Evolutionary conservation across 192 early-diverging fungal species (phyloP), one percentile per base, ranked within the genome.

Genomic region (Geranomyces michiganensis): DNA sequence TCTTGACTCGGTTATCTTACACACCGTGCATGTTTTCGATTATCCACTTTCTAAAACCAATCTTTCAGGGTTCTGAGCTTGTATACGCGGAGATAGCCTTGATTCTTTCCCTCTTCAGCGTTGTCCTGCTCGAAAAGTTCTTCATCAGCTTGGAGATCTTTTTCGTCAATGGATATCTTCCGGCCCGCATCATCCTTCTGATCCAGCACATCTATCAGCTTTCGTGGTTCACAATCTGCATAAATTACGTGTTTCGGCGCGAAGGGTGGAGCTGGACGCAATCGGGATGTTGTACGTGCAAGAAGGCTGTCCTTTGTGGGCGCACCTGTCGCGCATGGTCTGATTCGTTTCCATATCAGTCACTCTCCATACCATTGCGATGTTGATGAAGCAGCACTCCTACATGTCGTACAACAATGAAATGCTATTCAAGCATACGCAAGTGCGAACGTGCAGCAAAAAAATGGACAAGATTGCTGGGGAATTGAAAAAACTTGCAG

Each of bases 371-470:
- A 85, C 90, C 5, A 92, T 93, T 46, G 88, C 92, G 17, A 96
- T 95, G 89, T 83, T 96, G 78, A 94, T 98, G 94, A 98, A 98
- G 71, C 87, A 94, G 71, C 93, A 95, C 73, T 96, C 95, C 14
- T 98, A 98, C 72, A 88, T 90, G 27, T 81, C 88, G 49, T 88
- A 87, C 64, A 96, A 94, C 76, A 88, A 88, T 24, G 89, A 91
- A 12, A 76, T 93, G 12, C 44, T 68, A 27, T 72, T 68, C 48
- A 81, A 81, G 55, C 48, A 47, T 13, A 24, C 22, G 0, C 0
- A 31, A n/a, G 68, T 78, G 19, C 26, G 15, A 4, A 26, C 15
- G 24, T 46, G 15, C 30, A 43, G 67, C 41, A 70, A 66, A 30
- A 43, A 31, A 30, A 73, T 73, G 72, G 72, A 73, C 45, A n/a